A percentile compares a stretch with the other conserved stretches of the same genome.
Conservation (phyloP, 2,329 filamentous ascomycete genomes). For the Pyrenophora tritici-repentis region DNA sequence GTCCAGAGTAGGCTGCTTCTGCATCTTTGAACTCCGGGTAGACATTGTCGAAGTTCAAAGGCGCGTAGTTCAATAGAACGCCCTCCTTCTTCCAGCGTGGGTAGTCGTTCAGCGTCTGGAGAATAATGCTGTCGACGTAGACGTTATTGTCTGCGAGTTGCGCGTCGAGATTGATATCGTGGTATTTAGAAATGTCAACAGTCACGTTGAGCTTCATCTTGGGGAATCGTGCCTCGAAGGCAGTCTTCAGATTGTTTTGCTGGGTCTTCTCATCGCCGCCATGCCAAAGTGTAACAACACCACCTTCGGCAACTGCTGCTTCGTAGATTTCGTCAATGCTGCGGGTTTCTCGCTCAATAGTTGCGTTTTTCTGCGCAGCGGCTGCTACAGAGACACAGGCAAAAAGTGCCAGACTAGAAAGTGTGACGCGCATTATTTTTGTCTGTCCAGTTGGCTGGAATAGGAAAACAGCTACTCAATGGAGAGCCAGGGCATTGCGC, state of each 20-base stretch:
- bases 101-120: conserved; percentile 60
- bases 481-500: not conserved
- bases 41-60: conserved; percentile 53
- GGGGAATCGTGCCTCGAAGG: conserved; percentile 56
- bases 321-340: conserved; percentile 57
- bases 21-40: conserved; percentile 51
- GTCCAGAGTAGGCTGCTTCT: conserved; percentile 52
- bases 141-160: conserved; percentile 47
- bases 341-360: conserved; percentile 47
- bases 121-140: conserved; percentile 52
- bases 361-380: not conserved
- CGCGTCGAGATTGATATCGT: conserved; percentile 54
- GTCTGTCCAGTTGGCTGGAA: not conserved
- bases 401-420: conserved; percentile 6
- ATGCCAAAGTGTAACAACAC: conserved; percentile 54
- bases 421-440: conserved; percentile 2
- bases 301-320: conserved; percentile 56
- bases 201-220: conserved; percentile 59
- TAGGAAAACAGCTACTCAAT: not conserved
- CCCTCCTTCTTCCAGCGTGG: conserved; percentile 57
- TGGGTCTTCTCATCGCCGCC: conserved; percentile 56
- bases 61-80: conserved; percentile 57
- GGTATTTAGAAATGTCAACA: conserved; percentile 62
- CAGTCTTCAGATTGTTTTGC: conserved; percentile 48
- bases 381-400: conserved; percentile 2